Base-by-base conservation (phyloP, 2,329 filamentous ascomycete genomes). In the Byssoonygena ceratinophila region DNA sequence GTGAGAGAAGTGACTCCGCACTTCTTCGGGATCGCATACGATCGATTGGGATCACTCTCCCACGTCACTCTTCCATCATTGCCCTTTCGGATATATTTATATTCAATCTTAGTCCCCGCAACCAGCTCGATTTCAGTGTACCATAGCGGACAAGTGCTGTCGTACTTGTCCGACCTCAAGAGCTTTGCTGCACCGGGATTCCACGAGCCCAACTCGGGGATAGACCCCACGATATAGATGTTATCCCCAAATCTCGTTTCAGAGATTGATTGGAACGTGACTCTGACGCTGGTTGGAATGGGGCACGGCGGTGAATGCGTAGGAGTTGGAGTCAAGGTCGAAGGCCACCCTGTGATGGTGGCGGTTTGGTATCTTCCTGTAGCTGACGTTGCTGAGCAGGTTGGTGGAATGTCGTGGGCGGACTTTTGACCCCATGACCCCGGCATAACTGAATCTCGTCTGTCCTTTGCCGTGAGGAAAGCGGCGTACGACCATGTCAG, bases 1-100 rank as follows among this genome's bases (percentile, higher is more conserved):
- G 63, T 68, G 9, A 63, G 63, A 4, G 61, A 62, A 4, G 60
- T 62, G 5, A 64, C 60, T 20, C 55, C 54, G 57, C 71, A 72
- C 25, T 61, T 65, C 31, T 56, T 61, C 1, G 69, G 66, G 16
- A 75, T 70, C 0, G 65, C 70, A 54, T 68, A 74, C 23, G 53
- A 60, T 25, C 69, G 64, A 55, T 75, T 72, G 3, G 71, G 68
- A 57, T 83, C 83, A 46, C 69, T 71, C 69, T 88, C 84, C 83
- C 84, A 87, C 1, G 67, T 72, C 7, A 84, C 67, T 0, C 68
- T 69, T 0, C 81, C 78, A 59, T 77, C 74, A 0, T 66, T 61
- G 54, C 73, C 72, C 39, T 83, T 74, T 46, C 78, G 76, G 59
- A 87, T 76, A 62, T 80, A 88, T 70, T 87, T 87, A 66, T 86